Evolutionary conservation across 106 monocot species (phyloP).

Genomic region (Chionographis japonica): DNA sequence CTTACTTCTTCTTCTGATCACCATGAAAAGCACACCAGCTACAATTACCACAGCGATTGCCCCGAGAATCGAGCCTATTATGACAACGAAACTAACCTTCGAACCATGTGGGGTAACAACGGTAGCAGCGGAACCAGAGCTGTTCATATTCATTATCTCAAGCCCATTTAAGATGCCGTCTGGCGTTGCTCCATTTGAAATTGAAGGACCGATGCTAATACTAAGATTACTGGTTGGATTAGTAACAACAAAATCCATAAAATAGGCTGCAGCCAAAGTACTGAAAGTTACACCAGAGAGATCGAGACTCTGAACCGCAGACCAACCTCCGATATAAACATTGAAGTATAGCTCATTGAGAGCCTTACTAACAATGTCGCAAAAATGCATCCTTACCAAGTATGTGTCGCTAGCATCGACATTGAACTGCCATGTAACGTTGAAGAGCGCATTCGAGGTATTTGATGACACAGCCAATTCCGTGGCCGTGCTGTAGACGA

Average conservation of each 20-base stretch:
- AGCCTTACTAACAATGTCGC: constrained; percentile 60
- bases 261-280: constrained; percentile 32
- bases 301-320: constrained; percentile 32
- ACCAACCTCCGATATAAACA: constrained; percentile 32
- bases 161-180: constrained; percentile 70
- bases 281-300: constrained; percentile 1
- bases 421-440: constrained; percentile 73
- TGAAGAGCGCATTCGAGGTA: constrained; percentile 22
- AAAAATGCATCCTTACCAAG: constrained; percentile 70
- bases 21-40: constrained; percentile 2
- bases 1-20: constrained; percentile 28
- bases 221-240: constrained; percentile 21
- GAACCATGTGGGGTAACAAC: constrained; percentile 15
- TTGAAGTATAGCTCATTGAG: constrained; percentile 35
- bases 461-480: constrained; percentile 10
- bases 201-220: constrained; percentile 55
- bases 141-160: constrained; percentile 51
- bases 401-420: constrained; percentile 33
- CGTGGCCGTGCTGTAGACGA: constrained; percentile 46
- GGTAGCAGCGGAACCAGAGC: constrained; percentile 9
- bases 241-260: constrained; percentile 40
- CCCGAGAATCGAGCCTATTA: constrained; percentile 43
- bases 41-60: constrained; percentile 22
- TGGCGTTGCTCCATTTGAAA: constrained; percentile 4
- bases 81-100: constrained; percentile 27